These are phyloP conservation scores for Ceratocystis papillata DNA, from an alignment of 2,329 filamentous ascomycete species.

Conservation along the genomic window DNA sequence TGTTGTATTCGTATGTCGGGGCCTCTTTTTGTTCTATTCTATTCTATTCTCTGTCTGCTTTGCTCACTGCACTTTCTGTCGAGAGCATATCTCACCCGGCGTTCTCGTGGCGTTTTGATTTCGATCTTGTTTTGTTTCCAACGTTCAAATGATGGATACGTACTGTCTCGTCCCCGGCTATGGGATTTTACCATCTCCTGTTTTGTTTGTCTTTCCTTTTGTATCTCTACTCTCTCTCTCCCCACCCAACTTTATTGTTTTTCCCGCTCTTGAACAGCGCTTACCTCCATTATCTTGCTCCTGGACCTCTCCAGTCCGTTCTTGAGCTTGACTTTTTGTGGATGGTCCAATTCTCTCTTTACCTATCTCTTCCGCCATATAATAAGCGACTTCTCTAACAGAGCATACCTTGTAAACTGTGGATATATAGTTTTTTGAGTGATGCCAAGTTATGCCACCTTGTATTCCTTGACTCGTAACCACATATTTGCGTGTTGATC, in stretches of 20 bases:
- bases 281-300: background rate
- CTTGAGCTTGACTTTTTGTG: background rate
- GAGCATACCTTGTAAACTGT: too few relatives aligned
- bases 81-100: background rate
- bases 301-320: background rate
- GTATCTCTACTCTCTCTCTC: background rate
- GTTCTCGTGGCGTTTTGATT: slow-evolving; percentile 5
- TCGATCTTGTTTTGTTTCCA: background rate
- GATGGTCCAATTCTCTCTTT: background rate
- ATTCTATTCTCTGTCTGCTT: background rate
- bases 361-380: background rate
- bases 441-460: too few relatives aligned
- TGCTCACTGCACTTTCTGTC: background rate
- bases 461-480: too few relatives aligned
- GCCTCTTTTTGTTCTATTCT: background rate
- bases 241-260: background rate
- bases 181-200: too few relatives aligned
- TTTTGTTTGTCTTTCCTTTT: background rate
- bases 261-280: slow-evolving; percentile 1
- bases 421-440: too few relatives aligned
- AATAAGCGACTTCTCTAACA: background rate
- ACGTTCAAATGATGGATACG: background rate
- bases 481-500: too few relatives aligned
- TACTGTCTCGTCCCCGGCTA: too few relatives aligned
- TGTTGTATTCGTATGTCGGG: too few relatives aligned